phyloP scores from a whole-genome alignment of 78 protist genomes.

The Cavenderia fasciculata region DNA sequence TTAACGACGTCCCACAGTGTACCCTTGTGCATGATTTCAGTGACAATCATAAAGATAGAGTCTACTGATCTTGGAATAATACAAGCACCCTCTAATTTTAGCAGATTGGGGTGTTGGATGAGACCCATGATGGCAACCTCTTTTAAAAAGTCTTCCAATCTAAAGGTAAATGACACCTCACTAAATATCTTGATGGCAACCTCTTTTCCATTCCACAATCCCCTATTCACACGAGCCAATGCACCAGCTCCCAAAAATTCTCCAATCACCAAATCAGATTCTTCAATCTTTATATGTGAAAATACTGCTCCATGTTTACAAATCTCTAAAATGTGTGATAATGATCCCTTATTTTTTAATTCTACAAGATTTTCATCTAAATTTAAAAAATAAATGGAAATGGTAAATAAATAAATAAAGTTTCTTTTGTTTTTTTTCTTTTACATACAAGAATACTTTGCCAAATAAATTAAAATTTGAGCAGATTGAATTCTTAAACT shows the following conservation, averaged over 20 bases:
- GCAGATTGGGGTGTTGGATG: slow-evolving; percentile 51
- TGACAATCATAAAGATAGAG: slow-evolving; percentile 62
- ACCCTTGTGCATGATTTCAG: slow-evolving; percentile 73
- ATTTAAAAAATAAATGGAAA: background rate
- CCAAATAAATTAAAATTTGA: slow-evolving; percentile 42
- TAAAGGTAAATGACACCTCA: slow-evolving; percentile 56
- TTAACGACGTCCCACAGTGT: slow-evolving; percentile 45
- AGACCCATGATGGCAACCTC: slow-evolving; percentile 76
- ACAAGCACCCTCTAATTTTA: slow-evolving; percentile 68
- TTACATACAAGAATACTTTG: slow-evolving; percentile 7
- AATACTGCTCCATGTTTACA: slow-evolving; percentile 53
- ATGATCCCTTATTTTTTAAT: slow-evolving; percentile 22
- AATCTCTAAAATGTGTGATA: slow-evolving; percentile 28
- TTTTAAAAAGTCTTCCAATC: slow-evolving; percentile 73
- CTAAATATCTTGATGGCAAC: slow-evolving; percentile 73
- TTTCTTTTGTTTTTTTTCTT: background rate
- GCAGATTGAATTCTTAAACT: slow-evolving; percentile 38
- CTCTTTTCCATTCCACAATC: slow-evolving; percentile 43
- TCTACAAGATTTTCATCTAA: slow-evolving; percentile 5
- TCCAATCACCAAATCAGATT: slow-evolving; percentile 22
- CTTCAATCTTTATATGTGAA: slow-evolving; percentile 60
- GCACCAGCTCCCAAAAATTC: slow-evolving; percentile 70
- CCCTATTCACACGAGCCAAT: slow-evolving; percentile 41
- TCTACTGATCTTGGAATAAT: slow-evolving; percentile 29
- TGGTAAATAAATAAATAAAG: background rate